Percentiles rank a stretch among this genome's conserved stretches.
Evolutionary conservation across 805 yeast genomes (phyloP).

Genomic region (Trichomonascus vanleenenianus): DNA sequence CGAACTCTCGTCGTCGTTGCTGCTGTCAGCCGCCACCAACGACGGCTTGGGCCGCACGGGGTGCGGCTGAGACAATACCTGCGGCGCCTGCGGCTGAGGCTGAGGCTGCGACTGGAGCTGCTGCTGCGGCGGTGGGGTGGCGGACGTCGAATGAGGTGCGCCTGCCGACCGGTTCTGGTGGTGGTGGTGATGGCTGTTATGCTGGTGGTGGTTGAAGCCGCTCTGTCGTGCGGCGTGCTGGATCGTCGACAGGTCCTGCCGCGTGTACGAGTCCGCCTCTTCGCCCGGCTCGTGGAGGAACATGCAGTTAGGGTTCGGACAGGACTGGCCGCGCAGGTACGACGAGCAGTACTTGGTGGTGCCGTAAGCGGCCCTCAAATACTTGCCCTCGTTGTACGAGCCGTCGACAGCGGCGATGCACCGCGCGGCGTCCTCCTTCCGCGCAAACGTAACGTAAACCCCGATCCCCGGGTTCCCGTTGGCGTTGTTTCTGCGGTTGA

Average conservation of each 20-base stretch:
- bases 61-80: no score
- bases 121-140: background rate
- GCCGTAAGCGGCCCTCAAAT: conserved; percentile 92
- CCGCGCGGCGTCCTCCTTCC: conserved; percentile 89
- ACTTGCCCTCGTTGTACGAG: conserved; percentile 82
- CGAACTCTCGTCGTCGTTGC: conserved; percentile 29
- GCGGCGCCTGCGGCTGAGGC: no score
- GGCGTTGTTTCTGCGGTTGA: conserved; percentile 62
- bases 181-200: conserved; percentile 6
- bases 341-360: conserved; percentile 98
- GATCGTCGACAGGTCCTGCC: conserved; percentile 78
- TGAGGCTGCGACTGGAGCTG: background rate
- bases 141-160: background rate
- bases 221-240: conserved; percentile 33
- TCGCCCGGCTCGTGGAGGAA: conserved; percentile 98
- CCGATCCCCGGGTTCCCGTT: conserved; percentile 74
- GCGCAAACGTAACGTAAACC: conserved; percentile 88
- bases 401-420: conserved; percentile 93
- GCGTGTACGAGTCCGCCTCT: conserved; percentile 93
- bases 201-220: no score
- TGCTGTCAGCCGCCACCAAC: conserved; percentile 1
- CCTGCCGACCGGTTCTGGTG: background rate
- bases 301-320: conserved; percentile 99
- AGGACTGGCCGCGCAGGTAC: conserved; percentile 85
- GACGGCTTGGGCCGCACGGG: conserved; percentile 5